Evolutionary conservation across 257 asterid species (phyloP).

Genomic region (Solanum neorickii): DNA sequence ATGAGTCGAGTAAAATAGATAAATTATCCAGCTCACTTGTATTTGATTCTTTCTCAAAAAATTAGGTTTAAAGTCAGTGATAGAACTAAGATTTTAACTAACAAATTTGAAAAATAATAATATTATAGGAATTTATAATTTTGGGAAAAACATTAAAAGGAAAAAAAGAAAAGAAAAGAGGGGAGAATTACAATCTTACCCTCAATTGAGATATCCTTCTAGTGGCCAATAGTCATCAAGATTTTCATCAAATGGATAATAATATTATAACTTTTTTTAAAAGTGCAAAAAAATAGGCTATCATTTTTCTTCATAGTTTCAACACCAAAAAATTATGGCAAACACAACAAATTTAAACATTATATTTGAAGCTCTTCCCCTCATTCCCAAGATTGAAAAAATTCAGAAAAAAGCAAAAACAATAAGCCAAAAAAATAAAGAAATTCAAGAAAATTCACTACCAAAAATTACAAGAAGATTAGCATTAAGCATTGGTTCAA

Average conservation of each 20-base stretch:
- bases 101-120: too few species aligned
- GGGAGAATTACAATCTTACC: not conserved
- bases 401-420: not conserved
- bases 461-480: constrained; percentile 32
- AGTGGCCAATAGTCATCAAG: not conserved
- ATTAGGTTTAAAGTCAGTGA: too few species aligned
- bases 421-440: not conserved
- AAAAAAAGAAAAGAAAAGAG: not conserved
- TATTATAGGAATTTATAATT: too few species aligned
- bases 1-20: too few species aligned
- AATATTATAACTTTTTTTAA: not conserved
- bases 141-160: not conserved
- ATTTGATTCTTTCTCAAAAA: too few species aligned
- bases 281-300: not conserved
- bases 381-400: constrained; percentile 2
- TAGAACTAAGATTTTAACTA: too few species aligned
- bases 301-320: not conserved
- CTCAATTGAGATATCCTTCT: not conserved
- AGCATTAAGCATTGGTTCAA: constrained; percentile 23
- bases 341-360: not conserved
- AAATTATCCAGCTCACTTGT: not conserved
- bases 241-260: not conserved
- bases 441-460: not conserved
- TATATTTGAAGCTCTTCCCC: not conserved
- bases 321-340: not conserved